Conservation (phyloP, 257 asterid species). For the Fraxinus cuspidata region DNA sequence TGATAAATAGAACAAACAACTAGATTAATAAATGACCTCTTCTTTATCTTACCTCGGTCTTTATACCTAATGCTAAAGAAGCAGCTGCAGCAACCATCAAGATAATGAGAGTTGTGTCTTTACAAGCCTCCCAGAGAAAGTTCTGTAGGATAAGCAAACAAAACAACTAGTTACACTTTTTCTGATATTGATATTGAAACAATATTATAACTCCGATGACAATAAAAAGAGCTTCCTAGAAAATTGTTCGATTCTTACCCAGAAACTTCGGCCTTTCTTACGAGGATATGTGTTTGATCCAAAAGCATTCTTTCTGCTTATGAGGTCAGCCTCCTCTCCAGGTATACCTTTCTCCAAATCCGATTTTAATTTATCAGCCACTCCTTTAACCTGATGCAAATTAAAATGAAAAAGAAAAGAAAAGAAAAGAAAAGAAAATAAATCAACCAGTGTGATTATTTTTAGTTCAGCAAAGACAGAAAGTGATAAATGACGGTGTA, state of each 20-base stretch:
- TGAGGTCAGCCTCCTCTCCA: slow-evolving; percentile 70
- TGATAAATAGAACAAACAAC: not conserved
- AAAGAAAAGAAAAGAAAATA: slow-evolving; percentile 10
- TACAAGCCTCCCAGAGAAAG: slow-evolving; percentile 93
- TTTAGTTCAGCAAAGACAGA: slow-evolving; percentile 1
- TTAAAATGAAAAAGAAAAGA: slow-evolving; percentile 1
- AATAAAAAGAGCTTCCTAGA: slow-evolving; percentile 7
- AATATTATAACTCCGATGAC: not conserved
- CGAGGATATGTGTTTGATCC: slow-evolving; percentile 96
- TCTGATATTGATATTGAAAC: slow-evolving; percentile 12
- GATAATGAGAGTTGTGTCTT: slow-evolving; percentile 86
- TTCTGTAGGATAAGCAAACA: slow-evolving; percentile 43
- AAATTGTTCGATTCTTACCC: slow-evolving; percentile 50
- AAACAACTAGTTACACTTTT: slow-evolving; percentile 6
- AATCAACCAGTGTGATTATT: not conserved
- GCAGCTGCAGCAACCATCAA: slow-evolving; percentile 99
- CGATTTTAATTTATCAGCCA: slow-evolving; percentile 67
- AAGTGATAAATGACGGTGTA: not conserved
- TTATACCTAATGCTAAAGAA: slow-evolving; percentile 88
- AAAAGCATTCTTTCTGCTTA: slow-evolving; percentile 64
- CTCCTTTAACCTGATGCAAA: slow-evolving; percentile 58
- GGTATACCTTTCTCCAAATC: slow-evolving; percentile 64
- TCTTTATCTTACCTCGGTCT: slow-evolving; percentile 70
- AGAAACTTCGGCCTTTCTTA: slow-evolving; percentile 86
- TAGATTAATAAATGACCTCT: not conserved